A percentile compares a stretch with the other conserved stretches of the same genome.
These are phyloP conservation scores for Trichosanthes truncata DNA, from an alignment of 306 rosid genomes.

Conservation along the genomic window DNA sequence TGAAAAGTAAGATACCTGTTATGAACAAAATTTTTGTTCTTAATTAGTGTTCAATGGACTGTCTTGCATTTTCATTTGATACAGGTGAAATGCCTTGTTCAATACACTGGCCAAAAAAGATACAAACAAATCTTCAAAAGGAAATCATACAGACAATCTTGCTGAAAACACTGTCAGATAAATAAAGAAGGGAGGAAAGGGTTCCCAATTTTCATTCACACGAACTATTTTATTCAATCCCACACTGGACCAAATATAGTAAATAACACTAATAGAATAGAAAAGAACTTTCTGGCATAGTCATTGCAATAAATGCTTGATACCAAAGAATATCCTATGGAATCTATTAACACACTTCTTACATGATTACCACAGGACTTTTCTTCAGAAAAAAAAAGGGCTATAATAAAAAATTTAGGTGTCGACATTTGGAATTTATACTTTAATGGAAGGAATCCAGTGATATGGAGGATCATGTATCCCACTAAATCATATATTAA, in stretches of 20 bases:
- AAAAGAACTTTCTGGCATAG: neutral
- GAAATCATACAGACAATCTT: neutral
- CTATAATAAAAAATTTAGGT: neutral
- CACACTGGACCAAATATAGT: neutral
- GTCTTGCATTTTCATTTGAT: slow-evolving; percentile 5
- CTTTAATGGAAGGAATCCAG: neutral
- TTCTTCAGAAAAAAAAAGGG: neutral
- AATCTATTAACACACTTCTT: neutral
- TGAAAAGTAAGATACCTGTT: neutral
- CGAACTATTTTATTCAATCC: neutral
- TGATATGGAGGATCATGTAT: neutral
- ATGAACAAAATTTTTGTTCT: neutral
- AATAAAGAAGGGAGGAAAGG: neutral
- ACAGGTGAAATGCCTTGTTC: slow-evolving; percentile 33
- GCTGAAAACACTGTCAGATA: neutral
- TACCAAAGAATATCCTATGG: neutral
- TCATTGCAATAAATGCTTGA: neutral
- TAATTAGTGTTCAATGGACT: neutral
- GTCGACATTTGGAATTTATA: neutral
- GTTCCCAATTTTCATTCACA: neutral
- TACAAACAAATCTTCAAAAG: neutral
- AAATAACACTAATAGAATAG: neutral
- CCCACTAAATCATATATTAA: too few species aligned
- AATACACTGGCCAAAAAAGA: slow-evolving; percentile 22
- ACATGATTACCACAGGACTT: neutral